Evolutionary conservation across 805 yeast genomes (phyloP), one percentile per base, ranked within the genome.

Genomic region (Tetrapisispora taiwanensis): DNA sequence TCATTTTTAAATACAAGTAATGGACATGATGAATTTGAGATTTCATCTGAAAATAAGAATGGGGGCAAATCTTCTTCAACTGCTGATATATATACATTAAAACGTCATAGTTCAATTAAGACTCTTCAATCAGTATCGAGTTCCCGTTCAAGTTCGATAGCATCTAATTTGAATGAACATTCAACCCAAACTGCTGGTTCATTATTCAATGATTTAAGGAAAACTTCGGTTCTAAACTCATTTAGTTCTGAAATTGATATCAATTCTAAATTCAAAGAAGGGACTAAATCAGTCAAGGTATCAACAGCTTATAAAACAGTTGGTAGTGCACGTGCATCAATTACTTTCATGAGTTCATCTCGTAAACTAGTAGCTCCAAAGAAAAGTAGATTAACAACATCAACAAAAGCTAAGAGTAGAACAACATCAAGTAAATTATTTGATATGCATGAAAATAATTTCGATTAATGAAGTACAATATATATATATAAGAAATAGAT

Each of bases 281-380:
- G 71, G 20, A 67, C 63, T 20, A 66, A 63, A 33, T 55, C 64
- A 6, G 83, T 80, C 17, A 76, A 75, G 1, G 60, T 76, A 5
- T 69, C 76, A 37, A 74, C 73, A 30, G 69, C 73, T 26, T 75
- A 76, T 53, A 78, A 71, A 56, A 70, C 72, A 10, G 80, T 76
- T 1, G 69, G 77, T 1, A 75, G 81, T 7, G 65, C 75, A 4
- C 74, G 70, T 48, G 76, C 83, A 1, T 75, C 83, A 8, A 73
- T 83, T 49, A 73, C 81, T 38, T 73, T 73, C 44, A 56, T 76
- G 55, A 74, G 80, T 10, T 60, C 60, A 36, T 58, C 60, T 26
- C 59, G 63, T 46, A 58, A 57, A 42, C 49, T 62, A 2, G 55
- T 50, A 19, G 60, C 65, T 2, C 64, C 62, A 4, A 45, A 33